These are phyloP conservation scores for Oenanthe javanica DNA, from an alignment of 140 eudicot genomes.

Conservation along the genomic window DNA sequence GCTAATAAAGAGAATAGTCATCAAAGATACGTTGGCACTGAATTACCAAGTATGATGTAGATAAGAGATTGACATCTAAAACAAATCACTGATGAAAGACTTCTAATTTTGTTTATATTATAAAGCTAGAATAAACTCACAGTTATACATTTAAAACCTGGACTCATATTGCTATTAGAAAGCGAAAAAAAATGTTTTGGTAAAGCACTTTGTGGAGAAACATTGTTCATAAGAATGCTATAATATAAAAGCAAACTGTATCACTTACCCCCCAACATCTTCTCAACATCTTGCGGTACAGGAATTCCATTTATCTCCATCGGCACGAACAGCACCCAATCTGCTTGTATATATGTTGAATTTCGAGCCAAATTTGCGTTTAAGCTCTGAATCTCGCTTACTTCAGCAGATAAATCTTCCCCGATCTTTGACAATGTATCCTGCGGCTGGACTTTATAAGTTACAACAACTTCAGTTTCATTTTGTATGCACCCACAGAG, in stretches of 20 bases:
- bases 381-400: constrained; percentile 33
- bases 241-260: neutral
- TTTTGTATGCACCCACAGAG: constrained; percentile 57
- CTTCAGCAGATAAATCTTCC: constrained; percentile 42
- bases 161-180: neutral
- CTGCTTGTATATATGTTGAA: constrained; percentile 35
- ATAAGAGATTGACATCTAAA: neutral
- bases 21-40: neutral
- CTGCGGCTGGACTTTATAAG: constrained; percentile 47
- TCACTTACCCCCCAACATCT: neutral
- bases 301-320: constrained; percentile 59
- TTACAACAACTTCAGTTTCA: constrained; percentile 53
- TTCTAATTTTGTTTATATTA: neutral
- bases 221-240: neutral
- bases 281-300: constrained; percentile 24
- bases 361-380: constrained; percentile 31
- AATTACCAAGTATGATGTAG: neutral
- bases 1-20: too few relatives aligned
- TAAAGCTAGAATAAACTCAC: neutral
- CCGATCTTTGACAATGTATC: constrained; percentile 57
- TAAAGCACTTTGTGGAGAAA: neutral
- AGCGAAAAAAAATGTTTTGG: neutral
- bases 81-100: neutral
- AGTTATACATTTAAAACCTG: neutral
- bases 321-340: constrained; percentile 74